Percentiles rank a stretch among this genome's conserved stretches.
Conservation (phyloP, 2,329 filamentous ascomycete species). For the Fusarium hostae region DNA sequence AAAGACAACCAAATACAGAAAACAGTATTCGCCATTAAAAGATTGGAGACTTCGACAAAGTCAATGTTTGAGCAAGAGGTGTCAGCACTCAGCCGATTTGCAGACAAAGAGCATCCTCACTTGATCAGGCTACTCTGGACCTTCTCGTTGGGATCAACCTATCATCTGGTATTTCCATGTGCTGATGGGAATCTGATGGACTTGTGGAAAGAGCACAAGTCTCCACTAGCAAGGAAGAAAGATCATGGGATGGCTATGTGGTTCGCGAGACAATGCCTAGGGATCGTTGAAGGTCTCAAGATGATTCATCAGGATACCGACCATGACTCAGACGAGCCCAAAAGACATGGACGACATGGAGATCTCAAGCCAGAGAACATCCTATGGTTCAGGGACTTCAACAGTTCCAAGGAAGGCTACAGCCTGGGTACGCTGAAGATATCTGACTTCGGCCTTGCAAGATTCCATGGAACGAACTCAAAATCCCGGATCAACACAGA, state of each 20-base stretch:
- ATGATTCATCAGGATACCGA: background rate
- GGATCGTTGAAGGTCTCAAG: background rate
- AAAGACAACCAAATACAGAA: background rate
- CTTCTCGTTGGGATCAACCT: background rate
- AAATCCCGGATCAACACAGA: background rate
- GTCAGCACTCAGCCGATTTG: background rate
- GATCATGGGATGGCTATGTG: background rate
- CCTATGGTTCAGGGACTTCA: background rate
- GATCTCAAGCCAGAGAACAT: conserved; percentile 22
- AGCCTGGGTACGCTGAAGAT: background rate
- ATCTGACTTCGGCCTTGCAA: conserved; percentile 10
- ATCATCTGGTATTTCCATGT: conserved; percentile 12
- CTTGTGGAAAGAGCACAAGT: background rate
- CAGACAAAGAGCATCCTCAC: background rate
- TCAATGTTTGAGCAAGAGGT: background rate
- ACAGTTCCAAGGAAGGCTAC: background rate
- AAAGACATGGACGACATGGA: conserved; percentile 4
- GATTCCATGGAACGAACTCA: background rate
- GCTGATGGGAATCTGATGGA: conserved; percentile 16
- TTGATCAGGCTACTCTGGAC: conserved; percentile 13
- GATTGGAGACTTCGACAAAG: background rate
- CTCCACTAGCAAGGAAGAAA: background rate
- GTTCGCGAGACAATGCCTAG: conserved; percentile 9
- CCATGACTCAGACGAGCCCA: background rate
- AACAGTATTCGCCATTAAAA: conserved; percentile 8